phyloP scores from a whole-genome alignment of 495 filamentous ascomycete genomes.

The Massariosphaeria phaeospora region DNA sequence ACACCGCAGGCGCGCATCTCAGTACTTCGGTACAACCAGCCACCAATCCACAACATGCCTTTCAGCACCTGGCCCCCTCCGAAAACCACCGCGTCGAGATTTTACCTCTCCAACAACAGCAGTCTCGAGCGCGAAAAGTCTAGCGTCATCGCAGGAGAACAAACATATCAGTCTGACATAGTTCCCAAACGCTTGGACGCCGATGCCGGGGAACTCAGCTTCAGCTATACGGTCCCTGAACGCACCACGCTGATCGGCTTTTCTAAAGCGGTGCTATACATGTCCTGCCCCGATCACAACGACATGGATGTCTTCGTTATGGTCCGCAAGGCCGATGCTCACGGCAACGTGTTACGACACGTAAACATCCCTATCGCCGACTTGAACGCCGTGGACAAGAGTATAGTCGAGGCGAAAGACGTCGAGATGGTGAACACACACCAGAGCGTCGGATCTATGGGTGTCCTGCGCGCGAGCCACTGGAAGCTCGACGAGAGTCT shows the following conservation, averaged over 20 bases:
- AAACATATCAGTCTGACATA: not conserved
- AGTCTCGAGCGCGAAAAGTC: too few relatives aligned
- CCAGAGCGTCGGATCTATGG: constrained; percentile 37
- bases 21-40: constrained; percentile 19
- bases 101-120: constrained; percentile 33
- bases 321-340: constrained; percentile 41
- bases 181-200: constrained; percentile 18
- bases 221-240: constrained; percentile 39
- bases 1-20: constrained; percentile 40
- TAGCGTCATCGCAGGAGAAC: too few relatives aligned
- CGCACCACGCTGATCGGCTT: constrained; percentile 37
- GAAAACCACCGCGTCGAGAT: constrained; percentile 36
- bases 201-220: constrained; percentile 37
- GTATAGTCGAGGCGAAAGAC: constrained; percentile 36
- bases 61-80: constrained; percentile 37
- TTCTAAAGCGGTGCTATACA: constrained; percentile 41
- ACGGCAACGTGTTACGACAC: constrained; percentile 39
- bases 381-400: constrained; percentile 32
- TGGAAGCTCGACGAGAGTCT: constrained; percentile 33
- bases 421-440: constrained; percentile 24
- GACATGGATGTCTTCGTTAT: constrained; percentile 44
- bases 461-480: constrained; percentile 41
- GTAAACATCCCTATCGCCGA: constrained; percentile 40
- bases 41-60: constrained; percentile 14
- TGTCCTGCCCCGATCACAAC: constrained; percentile 42